These are phyloP conservation scores for Geopyxis carbonaria DNA, from an alignment of 495 filamentous ascomycete genomes.

Conservation along the genomic window DNA sequence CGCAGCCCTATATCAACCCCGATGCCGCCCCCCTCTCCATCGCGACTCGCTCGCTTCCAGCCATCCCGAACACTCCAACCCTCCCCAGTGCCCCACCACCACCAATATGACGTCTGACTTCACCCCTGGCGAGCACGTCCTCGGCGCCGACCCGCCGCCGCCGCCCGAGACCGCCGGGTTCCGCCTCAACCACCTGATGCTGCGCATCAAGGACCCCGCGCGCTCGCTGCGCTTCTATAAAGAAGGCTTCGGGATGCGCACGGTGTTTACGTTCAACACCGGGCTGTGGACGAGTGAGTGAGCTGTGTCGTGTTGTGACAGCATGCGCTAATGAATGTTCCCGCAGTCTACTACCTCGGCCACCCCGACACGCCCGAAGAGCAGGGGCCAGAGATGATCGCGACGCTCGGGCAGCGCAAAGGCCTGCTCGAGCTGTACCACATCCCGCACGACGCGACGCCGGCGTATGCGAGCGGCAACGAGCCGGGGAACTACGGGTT, in stretches of 20 bases:
- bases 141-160: too few relatives aligned
- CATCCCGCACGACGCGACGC: background rate
- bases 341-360: conserved; percentile 5
- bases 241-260: background rate
- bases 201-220: background rate
- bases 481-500: background rate
- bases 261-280: conserved; percentile 1
- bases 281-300: background rate
- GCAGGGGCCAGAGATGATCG: background rate
- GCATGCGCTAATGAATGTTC: background rate
- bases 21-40: too few relatives aligned
- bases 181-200: conserved; percentile 2
- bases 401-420: background rate
- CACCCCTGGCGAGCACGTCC: too few relatives aligned
- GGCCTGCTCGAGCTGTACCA: conserved; percentile 3
- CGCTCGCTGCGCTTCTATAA: conserved; percentile 1
- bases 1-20: too few relatives aligned
- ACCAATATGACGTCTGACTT: too few relatives aligned
- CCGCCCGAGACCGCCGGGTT: too few relatives aligned
- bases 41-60: too few relatives aligned
- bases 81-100: too few relatives aligned
- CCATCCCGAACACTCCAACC: too few relatives aligned
- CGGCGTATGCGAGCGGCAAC: background rate
- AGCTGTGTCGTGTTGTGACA: background rate
- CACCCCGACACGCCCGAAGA: conserved; percentile 2